Base-by-base conservation (phyloP, 164 flowering plant genomes). In the Magnolia kwangsiensis region DNA sequence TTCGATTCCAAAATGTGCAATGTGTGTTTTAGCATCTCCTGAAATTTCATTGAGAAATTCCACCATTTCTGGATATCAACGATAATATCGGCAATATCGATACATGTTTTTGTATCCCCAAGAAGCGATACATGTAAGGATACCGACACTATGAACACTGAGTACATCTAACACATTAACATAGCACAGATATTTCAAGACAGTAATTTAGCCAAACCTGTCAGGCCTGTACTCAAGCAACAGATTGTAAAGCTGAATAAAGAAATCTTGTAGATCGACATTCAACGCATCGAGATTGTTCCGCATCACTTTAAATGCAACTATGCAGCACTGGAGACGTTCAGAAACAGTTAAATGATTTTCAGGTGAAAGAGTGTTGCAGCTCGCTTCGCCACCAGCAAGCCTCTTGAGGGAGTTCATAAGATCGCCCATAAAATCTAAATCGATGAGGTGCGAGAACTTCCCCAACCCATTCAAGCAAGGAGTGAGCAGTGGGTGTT, bases 221-320 rank as follows among this genome's bases (percentile, higher is more conserved):
- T 93, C 96, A 69, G 95, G 95, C 72, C 88, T 86, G 80, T 90
- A 92, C 80, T 96, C 97, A 18, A 91, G 84, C 68, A 94, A 82
- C 59, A 96, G 84, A 85, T 90, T 90, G 86, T 96, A 96, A 58
- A 96, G 90, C 85, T 90, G 97, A 72, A 87, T 83, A 82, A 84
- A 94, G 80, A 96, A 96, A 37, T 91, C 98, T 50, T 96, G 94
- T 61, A 96, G 78, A 84, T 96, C 99, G 50, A 96, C 89, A 79
- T 94, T 96, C 79, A 96, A 80, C 55, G 99, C 98, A 80, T 94
- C 97, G 49, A 96, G 93, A 78, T 87, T 96, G 80, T 72, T 94
- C 87, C 85, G 92, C 99, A 96, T 94, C 69, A 96, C 92, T 84
- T 86, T 96, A 81, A 92, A 96, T 16, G 99, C 98, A 70, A 96